phyloP scores from a whole-genome alignment of 352 stramenopile genomes.

The Pilasporangium apinafurcum region DNA sequence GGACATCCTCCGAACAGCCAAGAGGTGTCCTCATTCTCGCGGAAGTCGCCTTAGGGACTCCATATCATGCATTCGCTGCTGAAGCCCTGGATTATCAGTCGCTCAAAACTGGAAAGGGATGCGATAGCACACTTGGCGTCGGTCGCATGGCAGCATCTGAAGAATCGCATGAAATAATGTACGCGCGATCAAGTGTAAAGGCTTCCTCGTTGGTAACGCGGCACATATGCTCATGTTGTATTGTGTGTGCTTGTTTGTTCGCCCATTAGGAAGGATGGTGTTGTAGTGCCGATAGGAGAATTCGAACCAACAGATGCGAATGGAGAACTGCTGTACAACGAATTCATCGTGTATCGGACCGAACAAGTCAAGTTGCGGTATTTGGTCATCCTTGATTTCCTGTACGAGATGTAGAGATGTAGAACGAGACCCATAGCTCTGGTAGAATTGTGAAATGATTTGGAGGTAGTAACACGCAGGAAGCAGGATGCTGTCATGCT shows the following conservation, averaged over 20 bases:
- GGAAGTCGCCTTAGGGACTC: conserved; percentile 52
- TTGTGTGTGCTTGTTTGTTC: background rate
- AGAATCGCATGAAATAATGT: conserved; percentile 39
- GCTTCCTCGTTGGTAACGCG: background rate
- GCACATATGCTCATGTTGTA: background rate
- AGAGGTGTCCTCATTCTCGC: conserved; percentile 51
- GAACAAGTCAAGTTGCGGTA: conserved; percentile 67
- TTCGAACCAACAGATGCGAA: conserved; percentile 40
- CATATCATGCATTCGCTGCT: conserved; percentile 37
- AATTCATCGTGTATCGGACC: conserved; percentile 67
- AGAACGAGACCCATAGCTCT: too few species aligned
- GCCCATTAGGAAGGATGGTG: conserved; percentile 27
- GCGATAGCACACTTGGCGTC: conserved; percentile 44
- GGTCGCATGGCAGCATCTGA: conserved; percentile 45
- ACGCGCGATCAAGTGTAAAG: conserved; percentile 1
- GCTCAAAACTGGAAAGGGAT: conserved; percentile 23
- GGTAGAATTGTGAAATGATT: too few species aligned
- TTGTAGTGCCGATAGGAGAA: conserved; percentile 48
- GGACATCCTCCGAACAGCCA: conserved; percentile 47
- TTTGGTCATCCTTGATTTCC: conserved; percentile 44
- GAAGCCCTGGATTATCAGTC: conserved; percentile 46
- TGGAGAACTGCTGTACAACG: conserved; percentile 63
- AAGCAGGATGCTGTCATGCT: too few species aligned
- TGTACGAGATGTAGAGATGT: too few species aligned
- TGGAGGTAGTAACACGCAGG: too few species aligned